Conservation (phyloP, 2,329 filamentous ascomycete genomes). For the Xylariaceae sp. region DNA sequence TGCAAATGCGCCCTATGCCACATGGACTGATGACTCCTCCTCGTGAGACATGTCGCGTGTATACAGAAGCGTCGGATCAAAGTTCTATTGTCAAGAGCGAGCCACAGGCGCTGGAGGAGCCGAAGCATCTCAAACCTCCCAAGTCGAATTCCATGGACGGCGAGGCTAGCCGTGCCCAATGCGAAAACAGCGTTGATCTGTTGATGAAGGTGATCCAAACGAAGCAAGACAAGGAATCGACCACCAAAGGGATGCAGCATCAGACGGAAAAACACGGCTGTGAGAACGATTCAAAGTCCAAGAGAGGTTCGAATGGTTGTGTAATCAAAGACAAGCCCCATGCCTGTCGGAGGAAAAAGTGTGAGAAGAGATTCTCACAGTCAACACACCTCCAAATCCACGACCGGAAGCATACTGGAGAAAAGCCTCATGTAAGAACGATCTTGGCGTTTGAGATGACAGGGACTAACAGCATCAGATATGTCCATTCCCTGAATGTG, state of each 20-base stretch:
- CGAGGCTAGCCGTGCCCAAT: conserved; percentile 54
- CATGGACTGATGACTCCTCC: conserved; percentile 5
- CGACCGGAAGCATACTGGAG: conserved; percentile 80
- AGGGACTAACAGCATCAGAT: conserved; percentile 15
- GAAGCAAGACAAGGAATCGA: conserved; percentile 43
- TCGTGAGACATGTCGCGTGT: conserved; percentile 3
- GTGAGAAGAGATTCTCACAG: conserved; percentile 80
- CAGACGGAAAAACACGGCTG: neutral
- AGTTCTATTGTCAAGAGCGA: conserved; percentile 20
- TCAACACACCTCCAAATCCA: conserved; percentile 94
- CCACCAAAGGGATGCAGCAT: conserved; percentile 2
- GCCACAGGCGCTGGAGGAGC: conserved; percentile 7
- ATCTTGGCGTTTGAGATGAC: neutral
- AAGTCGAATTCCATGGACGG: conserved; percentile 46
- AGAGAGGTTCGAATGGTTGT: neutral
- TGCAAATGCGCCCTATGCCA: conserved; percentile 8
- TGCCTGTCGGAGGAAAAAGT: conserved; percentile 75
- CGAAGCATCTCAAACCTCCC: conserved; percentile 38
- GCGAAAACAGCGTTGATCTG: conserved; percentile 80
- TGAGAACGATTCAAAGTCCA: neutral
- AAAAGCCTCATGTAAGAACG: conserved; percentile 78
- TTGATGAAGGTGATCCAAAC: conserved; percentile 86
- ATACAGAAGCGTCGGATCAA: conserved; percentile 6
- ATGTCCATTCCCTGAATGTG: conserved; percentile 41
- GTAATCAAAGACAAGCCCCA: conserved; percentile 41